Conservation (phyloP, 2,329 filamentous ascomycete genomes). For the Ophiostoma piceae region DNA sequence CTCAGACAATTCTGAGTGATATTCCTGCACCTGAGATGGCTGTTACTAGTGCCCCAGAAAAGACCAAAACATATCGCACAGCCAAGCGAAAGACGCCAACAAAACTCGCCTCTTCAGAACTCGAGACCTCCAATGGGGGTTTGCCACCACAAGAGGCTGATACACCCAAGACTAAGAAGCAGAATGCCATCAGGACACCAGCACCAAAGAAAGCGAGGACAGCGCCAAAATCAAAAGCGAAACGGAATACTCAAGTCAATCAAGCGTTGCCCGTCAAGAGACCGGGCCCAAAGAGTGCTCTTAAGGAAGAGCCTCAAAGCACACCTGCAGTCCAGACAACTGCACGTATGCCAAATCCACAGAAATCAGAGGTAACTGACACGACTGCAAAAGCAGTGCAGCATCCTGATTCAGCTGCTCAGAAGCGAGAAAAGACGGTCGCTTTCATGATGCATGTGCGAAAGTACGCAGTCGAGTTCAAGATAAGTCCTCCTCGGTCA, state of each 20-base stretch:
- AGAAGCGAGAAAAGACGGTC: constrained; percentile 12
- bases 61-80: neutral
- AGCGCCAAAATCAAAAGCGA: neutral
- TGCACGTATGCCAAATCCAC: neutral
- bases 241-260: neutral
- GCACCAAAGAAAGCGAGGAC: neutral
- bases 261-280: neutral
- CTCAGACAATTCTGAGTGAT: neutral
- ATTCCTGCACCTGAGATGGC: neutral
- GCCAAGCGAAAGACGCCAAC: neutral
- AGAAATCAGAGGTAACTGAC: too few relatives aligned
- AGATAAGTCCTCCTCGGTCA: constrained; percentile 22
- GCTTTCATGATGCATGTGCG: constrained; percentile 23
- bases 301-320: neutral
- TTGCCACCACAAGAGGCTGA: neutral
- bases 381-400: neutral
- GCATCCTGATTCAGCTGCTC: neutral
- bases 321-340: neutral
- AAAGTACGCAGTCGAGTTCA: constrained; percentile 14
- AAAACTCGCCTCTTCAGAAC: neutral
- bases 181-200: neutral
- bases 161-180: neutral
- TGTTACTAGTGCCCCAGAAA: neutral
- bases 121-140: neutral
- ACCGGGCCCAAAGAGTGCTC: neutral